Percentiles rank a stretch among this genome's conserved stretches.
phyloP scores from a whole-genome alignment of 2,329 filamentous ascomycete genomes.

The Calonectria pteridis region DNA sequence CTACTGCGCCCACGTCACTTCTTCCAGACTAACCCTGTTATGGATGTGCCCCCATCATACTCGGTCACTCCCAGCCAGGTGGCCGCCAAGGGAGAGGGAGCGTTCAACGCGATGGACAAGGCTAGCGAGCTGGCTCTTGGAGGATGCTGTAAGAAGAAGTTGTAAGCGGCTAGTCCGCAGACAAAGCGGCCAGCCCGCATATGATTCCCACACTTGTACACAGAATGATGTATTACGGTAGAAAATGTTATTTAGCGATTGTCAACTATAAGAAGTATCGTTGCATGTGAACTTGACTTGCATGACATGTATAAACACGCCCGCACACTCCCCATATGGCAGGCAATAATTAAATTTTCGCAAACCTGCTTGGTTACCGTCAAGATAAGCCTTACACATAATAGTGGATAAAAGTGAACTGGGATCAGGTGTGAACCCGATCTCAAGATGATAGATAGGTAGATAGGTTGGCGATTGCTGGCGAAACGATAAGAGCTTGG shows the following conservation, averaged over 20 bases:
- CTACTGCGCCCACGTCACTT: conserved; percentile 85
- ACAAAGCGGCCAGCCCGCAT: conserved; percentile 4
- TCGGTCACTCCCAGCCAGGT: conserved; percentile 47
- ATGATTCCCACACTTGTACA: background rate
- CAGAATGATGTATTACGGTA: conserved; percentile 14
- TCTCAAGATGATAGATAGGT: background rate
- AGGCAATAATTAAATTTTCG: background rate
- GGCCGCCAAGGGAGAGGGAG: conserved; percentile 36
- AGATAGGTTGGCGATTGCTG: background rate
- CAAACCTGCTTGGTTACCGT: background rate
- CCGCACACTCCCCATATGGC: background rate
- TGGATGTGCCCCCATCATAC: conserved; percentile 78
- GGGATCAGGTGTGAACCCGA: background rate
- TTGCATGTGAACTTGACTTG: background rate
- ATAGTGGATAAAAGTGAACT: background rate
- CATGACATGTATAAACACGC: background rate
- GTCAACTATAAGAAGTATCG: background rate
- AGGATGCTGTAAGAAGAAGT: conserved; percentile 32
- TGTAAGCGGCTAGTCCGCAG: conserved; percentile 17
- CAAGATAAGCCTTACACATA: background rate
- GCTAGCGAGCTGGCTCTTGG: conserved; percentile 44
- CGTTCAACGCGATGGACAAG: conserved; percentile 37
- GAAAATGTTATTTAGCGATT: conserved; percentile 19
- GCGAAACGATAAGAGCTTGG: background rate
- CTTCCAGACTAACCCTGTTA: conserved; percentile 81